Base-by-base conservation (phyloP, 768 basidiomycete species). In the Hebeloma cylindrosporum region DNA sequence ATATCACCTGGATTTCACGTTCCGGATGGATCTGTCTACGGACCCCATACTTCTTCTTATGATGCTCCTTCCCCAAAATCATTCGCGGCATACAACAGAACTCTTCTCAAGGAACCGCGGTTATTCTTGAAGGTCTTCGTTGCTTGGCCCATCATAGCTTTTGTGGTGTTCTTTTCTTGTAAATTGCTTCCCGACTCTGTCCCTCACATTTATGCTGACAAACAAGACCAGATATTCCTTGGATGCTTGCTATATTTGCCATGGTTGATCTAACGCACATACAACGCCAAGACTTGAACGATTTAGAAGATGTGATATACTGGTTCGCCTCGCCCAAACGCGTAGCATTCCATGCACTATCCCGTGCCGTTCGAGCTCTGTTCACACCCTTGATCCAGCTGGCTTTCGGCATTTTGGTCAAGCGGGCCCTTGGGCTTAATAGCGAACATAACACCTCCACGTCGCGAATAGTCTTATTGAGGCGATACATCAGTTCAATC, bases 41-140 rank as follows among this genome's bases (percentile, higher is more conserved):
- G 74, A 2, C 74, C 74, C 6, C 74, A 76, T 43, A 64, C 72
- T n/a, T 71, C 71, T 0, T 71, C 72, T 7, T 62, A 66, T 45
- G 72, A 74, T 28, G 34, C 42, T 1, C 67, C 72, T 0, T 65
- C 68, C 3, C 68, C 72, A 0, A 53, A 59, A 20, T 54, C 60
- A 2, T 70, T 64, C 45, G 66, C 69, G 8, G 63, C 64, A 14
- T 71, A 71, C 46, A 74, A 73, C 48, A 62, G 72, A 11, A 69
- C 71, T 11, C 45, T 62, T 22, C 45, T 65, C 7, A 43, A 51
- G 2, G 56, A 67, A 40, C 73, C 72, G 7, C 47, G 60, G 18
- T 57, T 57, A 40, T 29, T 52, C 4, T 58, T 74, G 10, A 60
- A 65, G 51, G 3, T 66, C 4, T 60, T 74, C 40, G 48, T 76